Evolutionary conservation across 768 basidiomycete species (phyloP).

Genomic region (Podaxis carcinomalis): DNA sequence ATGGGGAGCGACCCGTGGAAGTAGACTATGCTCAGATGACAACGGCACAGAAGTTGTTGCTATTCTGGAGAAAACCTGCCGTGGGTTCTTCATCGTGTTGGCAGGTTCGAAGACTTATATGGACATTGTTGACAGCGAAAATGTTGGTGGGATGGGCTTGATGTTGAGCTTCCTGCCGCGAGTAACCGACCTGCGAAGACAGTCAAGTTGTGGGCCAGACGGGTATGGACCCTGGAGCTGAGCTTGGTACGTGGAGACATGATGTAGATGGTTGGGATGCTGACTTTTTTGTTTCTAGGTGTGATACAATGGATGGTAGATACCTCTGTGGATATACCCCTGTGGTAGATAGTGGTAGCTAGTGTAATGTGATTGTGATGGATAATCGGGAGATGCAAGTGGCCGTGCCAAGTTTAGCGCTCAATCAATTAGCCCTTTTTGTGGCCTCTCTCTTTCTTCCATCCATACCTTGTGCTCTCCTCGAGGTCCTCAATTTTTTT

Average conservation of each 20-base stretch:
- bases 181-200: slow-evolving; percentile 46
- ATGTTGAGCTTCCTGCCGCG: slow-evolving; percentile 71
- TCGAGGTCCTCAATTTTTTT: neutral
- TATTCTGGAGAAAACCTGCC: slow-evolving; percentile 99
- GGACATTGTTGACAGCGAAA: slow-evolving; percentile 60
- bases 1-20: slow-evolving; percentile 66
- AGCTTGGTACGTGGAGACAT: slow-evolving; percentile 61
- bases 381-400: neutral
- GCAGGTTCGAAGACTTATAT: neutral
- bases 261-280: neutral
- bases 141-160: slow-evolving; percentile 99
- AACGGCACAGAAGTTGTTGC: slow-evolving; percentile 91
- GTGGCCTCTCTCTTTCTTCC: neutral
- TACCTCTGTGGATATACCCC: slow-evolving; percentile 1
- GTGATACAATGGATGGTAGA: neutral
- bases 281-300: neutral
- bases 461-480: neutral
- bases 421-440: slow-evolving; percentile 1
- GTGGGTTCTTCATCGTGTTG: slow-evolving; percentile 45
- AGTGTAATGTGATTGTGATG: slow-evolving; percentile 1
- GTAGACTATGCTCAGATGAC: slow-evolving; percentile 93
- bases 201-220: slow-evolving; percentile 93
- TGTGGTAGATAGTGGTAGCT: neutral
- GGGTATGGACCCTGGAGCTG: slow-evolving; percentile 98
- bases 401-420: slow-evolving; percentile 11